These are phyloP conservation scores for Mycena kentingensis DNA, from an alignment of 768 basidiomycete species.

Conservation along the genomic window DNA sequence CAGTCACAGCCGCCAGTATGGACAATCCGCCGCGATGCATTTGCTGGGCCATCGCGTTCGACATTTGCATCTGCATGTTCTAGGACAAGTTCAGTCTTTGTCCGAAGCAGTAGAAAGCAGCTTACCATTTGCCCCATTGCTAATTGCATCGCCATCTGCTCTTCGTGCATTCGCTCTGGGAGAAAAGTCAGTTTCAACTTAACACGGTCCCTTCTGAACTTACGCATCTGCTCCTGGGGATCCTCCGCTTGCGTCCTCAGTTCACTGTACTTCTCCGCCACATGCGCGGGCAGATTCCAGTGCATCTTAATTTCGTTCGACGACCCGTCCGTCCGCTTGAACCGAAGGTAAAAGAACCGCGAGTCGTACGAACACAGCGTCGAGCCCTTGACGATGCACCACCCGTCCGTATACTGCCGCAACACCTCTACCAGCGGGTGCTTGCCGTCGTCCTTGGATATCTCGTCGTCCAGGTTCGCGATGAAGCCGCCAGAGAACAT, in stretches of 20 bases:
- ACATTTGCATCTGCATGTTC: conserved; percentile 3
- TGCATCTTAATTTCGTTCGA: conserved; percentile 3
- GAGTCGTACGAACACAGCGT: conserved; percentile 17
- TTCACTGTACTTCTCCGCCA: conserved; percentile 2
- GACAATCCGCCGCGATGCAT: not conserved
- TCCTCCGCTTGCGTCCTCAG: not conserved
- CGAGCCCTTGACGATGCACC: conserved; percentile 16
- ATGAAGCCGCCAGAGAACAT: conserved; percentile 4
- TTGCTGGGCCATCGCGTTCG: not conserved
- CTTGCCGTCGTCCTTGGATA: not conserved
- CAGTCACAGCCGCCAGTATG: not conserved
- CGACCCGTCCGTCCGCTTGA: conserved; percentile 5
- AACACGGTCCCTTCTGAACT: no score
- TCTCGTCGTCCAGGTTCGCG: conserved; percentile 7
- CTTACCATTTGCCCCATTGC: conserved; percentile 5
- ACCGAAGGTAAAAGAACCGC: conserved; percentile 11
- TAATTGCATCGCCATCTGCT: conserved; percentile 3
- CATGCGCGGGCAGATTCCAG: conserved; percentile 11
- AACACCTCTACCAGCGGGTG: conserved; percentile 13
- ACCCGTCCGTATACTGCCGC: not conserved
- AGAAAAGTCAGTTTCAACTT: not conserved
- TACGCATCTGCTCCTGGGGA: conserved; percentile 6
- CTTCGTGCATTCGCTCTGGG: conserved; percentile 4
- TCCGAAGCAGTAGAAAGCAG: not conserved
- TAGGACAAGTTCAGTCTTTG: not conserved